Evolutionary conservation across 257 asterid species (phyloP), one percentile per base, ranked within the genome.

Genomic region (Salvia miltiorrhiza): DNA sequence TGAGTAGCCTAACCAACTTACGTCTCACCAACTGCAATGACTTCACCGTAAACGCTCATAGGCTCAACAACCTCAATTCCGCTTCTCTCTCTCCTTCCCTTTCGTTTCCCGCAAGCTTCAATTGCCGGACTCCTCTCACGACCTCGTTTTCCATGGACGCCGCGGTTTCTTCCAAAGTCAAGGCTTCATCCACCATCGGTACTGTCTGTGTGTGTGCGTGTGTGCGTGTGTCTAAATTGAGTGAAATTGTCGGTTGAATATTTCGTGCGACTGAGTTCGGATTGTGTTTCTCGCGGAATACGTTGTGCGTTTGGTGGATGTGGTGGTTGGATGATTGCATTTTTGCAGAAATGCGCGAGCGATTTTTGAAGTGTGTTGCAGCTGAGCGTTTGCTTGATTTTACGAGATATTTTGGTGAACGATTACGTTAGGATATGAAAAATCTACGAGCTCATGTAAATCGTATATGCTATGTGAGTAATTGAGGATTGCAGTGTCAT

Each of bases 101-200:
- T 23, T 59, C 85, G 9, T 63, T 75, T 50, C 52, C 85, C 58
- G 40, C 65, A 33, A 75, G 58, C 70, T 73, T 73, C 39, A 58
- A 45, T 40, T 58, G 24, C 13, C 73, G 40, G 57, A 37, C 9
- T 37, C 67, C 66, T 37, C 10, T 30, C 2, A 55, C 82, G 61
- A 19, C 82, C 67, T 61, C 78, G 77, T 65, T 70, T 17, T 26
- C 80, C 8, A 58, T 73, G 69, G 72, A 60, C 59, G 53, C 62
- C 59, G 61, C 74, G 57, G 9, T 68, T 59, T 45, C 75, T 17
- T 17, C 76, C 40, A 76, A 44, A 66, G 74, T 76, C 73, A 50
- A 20, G 53, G 79, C 82, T 61, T 73, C 75, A 30, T 70, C 83
- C 43, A 41, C 83, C 76, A 26, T 78, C 43, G 86, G 81, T 69